These are phyloP conservation scores for Bipolaris zeicola DNA, from an alignment of 2,329 filamentous ascomycete species.

Conservation along the genomic window DNA sequence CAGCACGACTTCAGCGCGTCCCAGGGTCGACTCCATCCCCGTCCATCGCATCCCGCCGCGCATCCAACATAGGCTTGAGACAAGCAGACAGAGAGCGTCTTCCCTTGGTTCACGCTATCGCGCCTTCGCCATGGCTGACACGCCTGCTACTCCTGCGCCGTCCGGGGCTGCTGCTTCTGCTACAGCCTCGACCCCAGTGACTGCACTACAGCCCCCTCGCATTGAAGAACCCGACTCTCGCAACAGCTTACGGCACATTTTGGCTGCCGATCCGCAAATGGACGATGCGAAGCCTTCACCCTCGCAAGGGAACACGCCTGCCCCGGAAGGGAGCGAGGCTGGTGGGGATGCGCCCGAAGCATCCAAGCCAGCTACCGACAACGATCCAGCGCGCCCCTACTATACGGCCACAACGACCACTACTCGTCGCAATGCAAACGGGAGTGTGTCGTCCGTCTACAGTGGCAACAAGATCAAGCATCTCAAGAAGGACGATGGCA, in stretches of 20 bases:
- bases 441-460: slow-evolving; percentile 69
- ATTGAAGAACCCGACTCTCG: slow-evolving; percentile 46
- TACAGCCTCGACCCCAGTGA: slow-evolving; percentile 16
- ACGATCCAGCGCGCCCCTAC: slow-evolving; percentile 38
- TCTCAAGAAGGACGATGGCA: slow-evolving; percentile 86
- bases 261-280: slow-evolving; percentile 44
- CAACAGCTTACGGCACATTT: slow-evolving; percentile 49
- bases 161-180: background rate
- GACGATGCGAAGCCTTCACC: slow-evolving; percentile 40
- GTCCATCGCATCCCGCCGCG: slow-evolving; percentile 6
- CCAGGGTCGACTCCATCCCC: background rate
- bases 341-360: slow-evolving; percentile 35
- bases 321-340: slow-evolving; percentile 41
- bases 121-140: slow-evolving; percentile 10
- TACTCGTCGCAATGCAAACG: slow-evolving; percentile 66
- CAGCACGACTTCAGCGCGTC: background rate
- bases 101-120: background rate
- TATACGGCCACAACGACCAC: slow-evolving; percentile 58
- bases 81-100: slow-evolving; percentile 4
- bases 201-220: slow-evolving; percentile 28
- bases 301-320: slow-evolving; percentile 38
- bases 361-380: slow-evolving; percentile 34
- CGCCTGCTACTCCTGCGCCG: background rate
- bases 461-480: slow-evolving; percentile 80
- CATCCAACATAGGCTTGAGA: slow-evolving; percentile 3